Evolutionary conservation across 495 filamentous ascomycete genomes (phyloP).

Genomic region (Penicillium atrosanguineum): DNA sequence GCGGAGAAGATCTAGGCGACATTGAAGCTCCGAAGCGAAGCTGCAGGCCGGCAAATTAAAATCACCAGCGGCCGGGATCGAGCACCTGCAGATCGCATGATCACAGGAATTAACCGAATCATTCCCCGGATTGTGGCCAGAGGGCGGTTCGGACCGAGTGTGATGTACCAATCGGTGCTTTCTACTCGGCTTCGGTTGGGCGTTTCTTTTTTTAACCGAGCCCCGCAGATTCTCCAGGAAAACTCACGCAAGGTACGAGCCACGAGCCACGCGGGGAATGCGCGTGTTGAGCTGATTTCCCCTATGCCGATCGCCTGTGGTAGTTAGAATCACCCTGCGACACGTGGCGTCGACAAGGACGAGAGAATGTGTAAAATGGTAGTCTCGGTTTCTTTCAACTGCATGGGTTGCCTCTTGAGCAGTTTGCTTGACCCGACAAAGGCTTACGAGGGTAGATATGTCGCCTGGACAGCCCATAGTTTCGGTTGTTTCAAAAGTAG

Average conservation of each 20-base stretch:
- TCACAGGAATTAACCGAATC: conserved; percentile 18
- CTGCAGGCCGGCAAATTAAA: conserved; percentile 11
- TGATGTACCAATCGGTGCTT: background rate
- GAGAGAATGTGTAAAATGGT: no score
- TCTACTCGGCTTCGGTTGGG: background rate
- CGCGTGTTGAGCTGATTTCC: no score
- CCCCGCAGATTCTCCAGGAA: background rate
- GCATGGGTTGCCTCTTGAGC: no score
- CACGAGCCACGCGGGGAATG: no score
- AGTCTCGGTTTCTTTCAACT: no score
- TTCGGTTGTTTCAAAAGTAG: no score
- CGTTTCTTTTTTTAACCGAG: background rate
- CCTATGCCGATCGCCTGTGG: no score
- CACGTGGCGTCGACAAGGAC: no score
- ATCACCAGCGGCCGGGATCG: background rate
- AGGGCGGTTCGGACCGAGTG: conserved; percentile 8
- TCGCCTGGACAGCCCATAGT: no score
- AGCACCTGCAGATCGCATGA: conserved; percentile 4
- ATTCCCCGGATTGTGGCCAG: conserved; percentile 18
- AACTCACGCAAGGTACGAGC: background rate
- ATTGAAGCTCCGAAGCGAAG: conserved; percentile 11
- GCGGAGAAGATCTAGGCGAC: conserved; percentile 15
- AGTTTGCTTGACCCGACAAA: no score
- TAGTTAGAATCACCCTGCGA: no score
- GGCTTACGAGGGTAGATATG: no score